phyloP scores from a whole-genome alignment of 192 early-diverging fungal species.

The Nowakowskiella sp. region DNA sequence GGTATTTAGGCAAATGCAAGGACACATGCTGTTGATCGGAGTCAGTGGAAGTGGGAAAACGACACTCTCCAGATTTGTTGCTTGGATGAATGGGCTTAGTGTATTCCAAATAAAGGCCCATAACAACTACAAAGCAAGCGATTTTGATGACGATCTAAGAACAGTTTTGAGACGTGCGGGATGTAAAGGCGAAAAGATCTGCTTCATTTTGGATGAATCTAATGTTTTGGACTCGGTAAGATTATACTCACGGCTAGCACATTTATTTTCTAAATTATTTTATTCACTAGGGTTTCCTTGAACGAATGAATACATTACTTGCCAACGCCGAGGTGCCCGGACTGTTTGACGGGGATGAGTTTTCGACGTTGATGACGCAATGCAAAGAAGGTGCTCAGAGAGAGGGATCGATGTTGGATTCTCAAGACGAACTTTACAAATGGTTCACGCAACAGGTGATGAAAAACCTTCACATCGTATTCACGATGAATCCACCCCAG shows the following conservation, averaged over 20 bases:
- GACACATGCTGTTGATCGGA: constrained; percentile 96
- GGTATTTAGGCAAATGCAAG: constrained; percentile 95
- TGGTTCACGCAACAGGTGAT: constrained; percentile 97
- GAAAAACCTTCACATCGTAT: constrained; percentile 96
- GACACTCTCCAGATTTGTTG: constrained; percentile 95
- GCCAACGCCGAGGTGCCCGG: constrained; percentile 99
- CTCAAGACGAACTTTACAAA: constrained; percentile 89
- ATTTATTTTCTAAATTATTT: background rate
- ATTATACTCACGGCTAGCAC: background rate
- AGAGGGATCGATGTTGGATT: constrained; percentile 86
- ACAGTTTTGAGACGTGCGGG: constrained; percentile 80
- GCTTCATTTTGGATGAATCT: constrained; percentile 97
- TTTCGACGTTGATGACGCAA: constrained; percentile 81
- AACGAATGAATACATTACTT: constrained; percentile 98
- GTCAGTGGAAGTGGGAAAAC: constrained; percentile 97
- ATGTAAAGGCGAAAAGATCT: constrained; percentile 96
- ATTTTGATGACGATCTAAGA: constrained; percentile 98
- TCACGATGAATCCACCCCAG: constrained; percentile 99
- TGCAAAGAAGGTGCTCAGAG: constrained; percentile 91
- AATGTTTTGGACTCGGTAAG: constrained; percentile 96
- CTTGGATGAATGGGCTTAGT: constrained; percentile 97
- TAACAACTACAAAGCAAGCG: constrained; percentile 87
- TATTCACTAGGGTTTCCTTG: constrained; percentile 72
- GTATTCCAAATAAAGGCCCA: constrained; percentile 98
- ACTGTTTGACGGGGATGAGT: constrained; percentile 98